Evolutionary conservation across 345 rosid genomes (phyloP).

Genomic region (Rhizophora mangle): DNA sequence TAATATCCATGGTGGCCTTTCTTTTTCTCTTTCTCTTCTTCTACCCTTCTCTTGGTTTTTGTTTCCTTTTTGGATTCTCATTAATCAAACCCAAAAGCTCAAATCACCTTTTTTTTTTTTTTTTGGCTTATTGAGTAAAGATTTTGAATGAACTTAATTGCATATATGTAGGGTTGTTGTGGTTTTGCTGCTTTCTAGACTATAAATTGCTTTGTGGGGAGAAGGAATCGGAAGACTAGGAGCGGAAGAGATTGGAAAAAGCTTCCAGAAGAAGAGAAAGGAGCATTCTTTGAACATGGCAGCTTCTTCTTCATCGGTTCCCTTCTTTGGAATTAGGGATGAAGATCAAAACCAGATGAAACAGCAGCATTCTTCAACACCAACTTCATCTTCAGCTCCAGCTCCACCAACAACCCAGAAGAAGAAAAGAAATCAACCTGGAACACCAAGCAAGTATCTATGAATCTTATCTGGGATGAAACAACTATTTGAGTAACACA

Average conservation of each 20-base stretch:
- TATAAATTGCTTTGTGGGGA: slow-evolving; percentile 12
- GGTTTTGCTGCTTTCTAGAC: slow-evolving; percentile 19
- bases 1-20: slow-evolving; percentile 33
- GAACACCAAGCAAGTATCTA: slow-evolving; percentile 70
- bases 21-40: not conserved
- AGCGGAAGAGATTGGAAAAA: not conserved
- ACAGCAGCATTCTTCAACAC: slow-evolving; percentile 47
- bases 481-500: not conserved
- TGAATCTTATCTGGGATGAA: slow-evolving; percentile 20
- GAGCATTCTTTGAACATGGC: slow-evolving; percentile 35
- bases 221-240: slow-evolving; percentile 7
- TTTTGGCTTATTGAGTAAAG: slow-evolving; percentile 14
- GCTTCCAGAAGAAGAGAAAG: not conserved
- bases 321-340: slow-evolving; percentile 61
- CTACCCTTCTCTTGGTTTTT: not conserved
- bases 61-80: slow-evolving; percentile 9
- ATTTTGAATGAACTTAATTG: slow-evolving; percentile 17
- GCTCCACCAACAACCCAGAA: slow-evolving; percentile 53
- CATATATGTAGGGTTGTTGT: slow-evolving; percentile 23
- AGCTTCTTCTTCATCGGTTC: slow-evolving; percentile 56
- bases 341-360: slow-evolving; percentile 55
- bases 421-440: slow-evolving; percentile 75
- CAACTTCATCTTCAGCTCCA: slow-evolving; percentile 40
- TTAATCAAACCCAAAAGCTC: slow-evolving; percentile 7
- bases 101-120: slow-evolving; percentile 1